A percentile compares a stretch with the other conserved stretches of the same genome.
Conservation (phyloP, 1,284 basidiomycete genomes). For the Abortiporus biennis region DNA sequence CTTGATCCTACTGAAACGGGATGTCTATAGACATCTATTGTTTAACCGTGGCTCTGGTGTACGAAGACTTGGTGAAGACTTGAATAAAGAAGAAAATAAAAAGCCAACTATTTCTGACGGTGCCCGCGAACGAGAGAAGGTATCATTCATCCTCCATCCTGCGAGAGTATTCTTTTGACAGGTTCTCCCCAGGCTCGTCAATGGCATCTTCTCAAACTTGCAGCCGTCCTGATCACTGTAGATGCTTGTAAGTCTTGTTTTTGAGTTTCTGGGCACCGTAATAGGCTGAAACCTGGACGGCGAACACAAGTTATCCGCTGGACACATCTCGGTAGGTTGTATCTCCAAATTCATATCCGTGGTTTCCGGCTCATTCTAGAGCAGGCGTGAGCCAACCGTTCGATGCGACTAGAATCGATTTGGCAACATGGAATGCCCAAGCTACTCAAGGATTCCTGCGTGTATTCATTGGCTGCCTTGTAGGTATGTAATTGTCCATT, state of each 20-base stretch:
- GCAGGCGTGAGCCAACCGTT: slow-evolving; percentile 10
- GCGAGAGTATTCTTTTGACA: neutral
- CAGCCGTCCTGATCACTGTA: slow-evolving; percentile 47
- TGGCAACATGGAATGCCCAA: slow-evolving; percentile 26
- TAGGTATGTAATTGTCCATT: slow-evolving; percentile 36
- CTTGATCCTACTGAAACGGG: slow-evolving; percentile 81
- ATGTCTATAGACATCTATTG: slow-evolving; percentile 85
- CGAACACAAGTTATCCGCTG: slow-evolving; percentile 64
- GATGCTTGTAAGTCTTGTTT: slow-evolving; percentile 57
- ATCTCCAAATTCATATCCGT: neutral
- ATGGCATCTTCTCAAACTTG: slow-evolving; percentile 50
- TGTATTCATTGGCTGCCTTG: slow-evolving; percentile 55
- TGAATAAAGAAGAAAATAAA: neutral
- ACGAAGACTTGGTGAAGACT: slow-evolving; percentile 29
- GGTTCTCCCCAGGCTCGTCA: slow-evolving; percentile 45
- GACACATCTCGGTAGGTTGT: slow-evolving; percentile 54
- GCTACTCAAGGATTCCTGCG: slow-evolving; percentile 46
- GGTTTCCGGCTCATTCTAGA: neutral
- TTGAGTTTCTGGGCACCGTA: neutral
- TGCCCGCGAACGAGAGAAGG: no score
- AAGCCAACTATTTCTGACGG: neutral
- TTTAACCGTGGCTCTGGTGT: slow-evolving; percentile 78
- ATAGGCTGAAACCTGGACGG: slow-evolving; percentile 2
- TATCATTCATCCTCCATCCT: no score
- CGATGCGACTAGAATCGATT: slow-evolving; percentile 11